phyloP scores from a whole-genome alignment of 2,329 filamentous ascomycete genomes.

The Periglandula ipomoeae region DNA sequence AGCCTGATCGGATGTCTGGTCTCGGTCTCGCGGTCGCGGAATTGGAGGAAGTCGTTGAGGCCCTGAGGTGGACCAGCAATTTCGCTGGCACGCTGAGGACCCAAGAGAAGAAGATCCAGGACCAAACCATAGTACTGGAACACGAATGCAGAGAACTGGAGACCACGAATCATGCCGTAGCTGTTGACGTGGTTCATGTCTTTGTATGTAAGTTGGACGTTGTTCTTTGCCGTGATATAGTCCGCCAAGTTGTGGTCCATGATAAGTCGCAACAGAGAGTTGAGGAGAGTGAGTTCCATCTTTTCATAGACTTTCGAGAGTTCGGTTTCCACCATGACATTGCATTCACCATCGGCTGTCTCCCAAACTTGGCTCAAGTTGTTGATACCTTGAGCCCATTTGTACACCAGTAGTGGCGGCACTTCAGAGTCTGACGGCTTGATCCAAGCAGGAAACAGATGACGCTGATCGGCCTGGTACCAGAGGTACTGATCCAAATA shows the following conservation, averaged over 20 bases:
- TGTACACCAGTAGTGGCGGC: conserved; percentile 87
- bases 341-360: conserved; percentile 86
- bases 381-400: conserved; percentile 99
- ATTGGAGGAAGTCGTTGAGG: conserved; percentile 96
- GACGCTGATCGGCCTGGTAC: conserved; percentile 97
- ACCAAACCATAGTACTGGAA: conserved; percentile 99
- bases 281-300: conserved; percentile 92
- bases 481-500: conserved; percentile 98
- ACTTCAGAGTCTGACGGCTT: conserved; percentile 98
- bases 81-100: conserved; percentile 92
- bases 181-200: conserved; percentile 99
- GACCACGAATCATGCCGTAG: conserved; percentile 94
- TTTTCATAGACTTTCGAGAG: conserved; percentile 99
- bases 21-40: conserved; percentile 87
- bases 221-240: conserved; percentile 99
- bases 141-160: conserved; percentile 97
- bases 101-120: conserved; percentile 83
- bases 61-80: conserved; percentile 89
- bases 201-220: conserved; percentile 97
- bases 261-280: conserved; percentile 83
- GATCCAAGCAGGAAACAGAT: conserved; percentile 97
- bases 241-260: conserved; percentile 99
- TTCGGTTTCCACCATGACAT: conserved; percentile 97
- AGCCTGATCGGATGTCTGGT: conserved; percentile 88
- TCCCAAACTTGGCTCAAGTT: conserved; percentile 95